These are phyloP conservation scores for Xerocomellus chrysenteron DNA, from an alignment of 768 basidiomycete genomes.

Conservation along the genomic window DNA sequence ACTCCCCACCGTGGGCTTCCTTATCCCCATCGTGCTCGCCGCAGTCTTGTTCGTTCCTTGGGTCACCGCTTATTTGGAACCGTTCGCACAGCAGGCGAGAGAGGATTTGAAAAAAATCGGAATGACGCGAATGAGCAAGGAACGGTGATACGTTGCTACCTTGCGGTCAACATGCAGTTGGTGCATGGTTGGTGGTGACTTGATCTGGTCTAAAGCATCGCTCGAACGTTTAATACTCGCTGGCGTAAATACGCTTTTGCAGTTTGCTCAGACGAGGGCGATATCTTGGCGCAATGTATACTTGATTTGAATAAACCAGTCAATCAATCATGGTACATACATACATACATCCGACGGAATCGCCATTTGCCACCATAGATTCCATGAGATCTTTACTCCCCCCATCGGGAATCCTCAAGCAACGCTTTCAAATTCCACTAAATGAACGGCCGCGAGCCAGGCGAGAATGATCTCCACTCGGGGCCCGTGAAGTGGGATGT, in stretches of 20 bases:
- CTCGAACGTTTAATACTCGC: neutral
- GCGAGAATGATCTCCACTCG: conserved; percentile 83
- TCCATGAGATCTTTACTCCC: conserved; percentile 9
- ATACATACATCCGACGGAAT: neutral
- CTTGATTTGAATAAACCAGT: neutral
- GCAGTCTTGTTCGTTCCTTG: conserved; percentile 21
- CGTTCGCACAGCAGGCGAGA: conserved; percentile 23
- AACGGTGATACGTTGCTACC: conserved; percentile 15
- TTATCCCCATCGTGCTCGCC: conserved; percentile 29
- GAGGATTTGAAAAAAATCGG: conserved; percentile 14
- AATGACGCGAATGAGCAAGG: conserved; percentile 13
- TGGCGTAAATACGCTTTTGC: neutral
- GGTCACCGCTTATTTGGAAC: conserved; percentile 21
- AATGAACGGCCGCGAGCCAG: conserved; percentile 80
- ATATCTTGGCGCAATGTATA: neutral
- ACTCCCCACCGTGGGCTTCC: conserved; percentile 31
- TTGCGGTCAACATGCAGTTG: conserved; percentile 24
- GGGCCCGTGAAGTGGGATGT: conserved; percentile 82
- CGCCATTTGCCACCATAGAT: conserved; percentile 11
- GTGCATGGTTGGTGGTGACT: conserved; percentile 26
- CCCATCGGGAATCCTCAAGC: conserved; percentile 14
- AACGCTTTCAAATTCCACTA: conserved; percentile 63
- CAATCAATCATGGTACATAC: neutral
- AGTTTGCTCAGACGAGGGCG: neutral
- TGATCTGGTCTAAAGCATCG: conserved; percentile 3